phyloP scores from a whole-genome alignment of 78 protist genomes.

The Acrasis kona region DNA sequence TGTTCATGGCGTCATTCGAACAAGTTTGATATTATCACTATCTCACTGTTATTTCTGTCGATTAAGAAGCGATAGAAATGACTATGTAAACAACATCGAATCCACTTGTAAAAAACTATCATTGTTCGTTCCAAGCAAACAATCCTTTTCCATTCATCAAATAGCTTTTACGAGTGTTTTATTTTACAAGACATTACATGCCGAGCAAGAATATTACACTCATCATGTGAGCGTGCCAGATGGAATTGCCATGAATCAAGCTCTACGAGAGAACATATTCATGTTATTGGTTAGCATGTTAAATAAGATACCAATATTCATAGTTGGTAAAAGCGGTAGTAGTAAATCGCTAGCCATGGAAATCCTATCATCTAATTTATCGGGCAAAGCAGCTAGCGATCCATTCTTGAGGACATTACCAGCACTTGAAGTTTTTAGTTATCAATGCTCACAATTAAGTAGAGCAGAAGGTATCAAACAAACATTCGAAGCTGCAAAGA shows the following conservation, averaged over 20 bases:
- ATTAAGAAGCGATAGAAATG: neutral
- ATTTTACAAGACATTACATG: neutral
- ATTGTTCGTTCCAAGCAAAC: too few species aligned
- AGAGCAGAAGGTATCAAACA: constrained; percentile 31
- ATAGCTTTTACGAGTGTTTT: neutral
- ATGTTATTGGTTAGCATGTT: constrained; percentile 36
- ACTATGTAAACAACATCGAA: neutral
- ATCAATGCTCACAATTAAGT: constrained; percentile 40
- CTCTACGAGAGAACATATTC: constrained; percentile 53
- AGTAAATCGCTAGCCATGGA: constrained; percentile 46
- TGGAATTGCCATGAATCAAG: constrained; percentile 43
- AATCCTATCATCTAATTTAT: constrained; percentile 6
- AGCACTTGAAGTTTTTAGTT: constrained; percentile 15
- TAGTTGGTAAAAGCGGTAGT: constrained; percentile 46
- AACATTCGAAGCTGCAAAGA: constrained; percentile 6
- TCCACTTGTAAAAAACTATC: too few species aligned
- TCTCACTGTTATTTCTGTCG: constrained; percentile 22
- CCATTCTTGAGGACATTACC: constrained; percentile 12
- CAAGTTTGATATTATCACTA: neutral
- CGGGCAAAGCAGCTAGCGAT: constrained; percentile 9
- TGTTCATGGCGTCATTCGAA: neutral
- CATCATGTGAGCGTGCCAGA: neutral
- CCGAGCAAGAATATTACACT: neutral
- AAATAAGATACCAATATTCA: constrained; percentile 30
- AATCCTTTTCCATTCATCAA: neutral